phyloP scores from a whole-genome alignment of 495 filamentous ascomycete genomes.

The Hyaloscypha hepaticicola region DNA sequence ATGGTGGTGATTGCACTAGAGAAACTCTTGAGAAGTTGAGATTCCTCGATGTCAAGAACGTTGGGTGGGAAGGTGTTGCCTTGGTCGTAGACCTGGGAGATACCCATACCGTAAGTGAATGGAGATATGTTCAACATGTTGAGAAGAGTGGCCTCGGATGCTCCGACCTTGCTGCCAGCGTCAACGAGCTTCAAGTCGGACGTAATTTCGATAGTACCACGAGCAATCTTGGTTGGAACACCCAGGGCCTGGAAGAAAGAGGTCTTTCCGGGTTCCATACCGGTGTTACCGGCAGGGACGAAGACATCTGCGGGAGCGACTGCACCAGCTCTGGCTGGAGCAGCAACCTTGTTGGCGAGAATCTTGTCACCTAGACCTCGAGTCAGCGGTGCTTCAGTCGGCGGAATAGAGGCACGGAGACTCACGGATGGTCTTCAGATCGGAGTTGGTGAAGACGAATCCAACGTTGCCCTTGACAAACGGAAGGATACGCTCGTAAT shows the following conservation, averaged over 20 bases:
- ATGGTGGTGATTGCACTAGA: constrained; percentile 80
- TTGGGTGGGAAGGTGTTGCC: constrained; percentile 83
- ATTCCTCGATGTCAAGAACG: constrained; percentile 91
- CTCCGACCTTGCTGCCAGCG: constrained; percentile 88
- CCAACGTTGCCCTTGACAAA: constrained; percentile 97
- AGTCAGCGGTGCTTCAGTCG: too few species aligned
- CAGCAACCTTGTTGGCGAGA: constrained; percentile 92
- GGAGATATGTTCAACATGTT: constrained; percentile 99
- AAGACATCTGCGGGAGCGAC: constrained; percentile 87
- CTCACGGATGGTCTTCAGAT: constrained; percentile 79
- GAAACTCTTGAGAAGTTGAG: constrained; percentile 85
- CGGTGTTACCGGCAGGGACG: constrained; percentile 96
- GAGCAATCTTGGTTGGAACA: constrained; percentile 99
- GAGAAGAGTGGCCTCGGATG: constrained; percentile 95
- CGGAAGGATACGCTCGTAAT: constrained; percentile 95
- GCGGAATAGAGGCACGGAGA: too few species aligned
- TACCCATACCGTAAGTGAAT: constrained; percentile 99
- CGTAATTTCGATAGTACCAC: constrained; percentile 99
- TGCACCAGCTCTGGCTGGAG: constrained; percentile 95
- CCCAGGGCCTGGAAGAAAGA: constrained; percentile 99
- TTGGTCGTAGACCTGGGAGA: constrained; percentile 92
- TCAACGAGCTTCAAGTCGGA: constrained; percentile 97
- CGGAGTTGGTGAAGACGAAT: constrained; percentile 98
- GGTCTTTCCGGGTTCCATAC: constrained; percentile 99
- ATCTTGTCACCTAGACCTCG: constrained; percentile 63